These are phyloP conservation scores for Musa balbisiana DNA, from an alignment of 202 grass and related monocot genomes.

Conservation along the genomic window DNA sequence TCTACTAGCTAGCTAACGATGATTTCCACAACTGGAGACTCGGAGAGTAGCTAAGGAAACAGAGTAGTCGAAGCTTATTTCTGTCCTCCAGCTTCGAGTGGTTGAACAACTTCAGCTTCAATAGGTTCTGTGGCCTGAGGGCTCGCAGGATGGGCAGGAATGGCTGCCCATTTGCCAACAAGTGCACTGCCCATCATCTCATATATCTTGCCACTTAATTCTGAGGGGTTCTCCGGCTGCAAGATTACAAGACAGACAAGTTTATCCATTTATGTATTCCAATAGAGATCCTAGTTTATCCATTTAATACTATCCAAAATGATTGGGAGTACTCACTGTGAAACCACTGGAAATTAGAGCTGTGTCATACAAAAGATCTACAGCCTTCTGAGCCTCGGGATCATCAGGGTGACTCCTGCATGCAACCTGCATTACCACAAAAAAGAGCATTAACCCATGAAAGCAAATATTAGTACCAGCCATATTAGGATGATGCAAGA, in stretches of 20 bases:
- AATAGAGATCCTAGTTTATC: too few species aligned
- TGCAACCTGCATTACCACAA: constrained; percentile 33
- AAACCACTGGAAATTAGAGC: constrained; percentile 97
- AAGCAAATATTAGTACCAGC: neutral
- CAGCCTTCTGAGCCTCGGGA: constrained; percentile 65
- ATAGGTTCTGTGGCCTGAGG: neutral
- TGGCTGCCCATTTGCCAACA: constrained; percentile 50
- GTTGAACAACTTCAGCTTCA: constrained; percentile 20
- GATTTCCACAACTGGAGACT: neutral
- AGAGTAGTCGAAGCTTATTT: neutral
- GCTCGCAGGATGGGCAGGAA: neutral
- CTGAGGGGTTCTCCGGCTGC: constrained; percentile 78
- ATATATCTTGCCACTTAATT: constrained; percentile 87
- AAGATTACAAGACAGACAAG: neutral
- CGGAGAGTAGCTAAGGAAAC: neutral
- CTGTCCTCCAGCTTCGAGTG: neutral
- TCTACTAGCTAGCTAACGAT: neutral
- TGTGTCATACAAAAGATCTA: constrained; percentile 75
- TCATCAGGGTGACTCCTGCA: constrained; percentile 70
- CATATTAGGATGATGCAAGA: too few species aligned
- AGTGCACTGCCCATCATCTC: constrained; percentile 85
- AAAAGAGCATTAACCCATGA: neutral
- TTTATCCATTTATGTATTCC: too few species aligned
- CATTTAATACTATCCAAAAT: neutral
- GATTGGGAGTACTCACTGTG: constrained; percentile 45